Base-by-base conservation (phyloP, 805 yeast genomes). In the Barnettozyma botsteinii region DNA sequence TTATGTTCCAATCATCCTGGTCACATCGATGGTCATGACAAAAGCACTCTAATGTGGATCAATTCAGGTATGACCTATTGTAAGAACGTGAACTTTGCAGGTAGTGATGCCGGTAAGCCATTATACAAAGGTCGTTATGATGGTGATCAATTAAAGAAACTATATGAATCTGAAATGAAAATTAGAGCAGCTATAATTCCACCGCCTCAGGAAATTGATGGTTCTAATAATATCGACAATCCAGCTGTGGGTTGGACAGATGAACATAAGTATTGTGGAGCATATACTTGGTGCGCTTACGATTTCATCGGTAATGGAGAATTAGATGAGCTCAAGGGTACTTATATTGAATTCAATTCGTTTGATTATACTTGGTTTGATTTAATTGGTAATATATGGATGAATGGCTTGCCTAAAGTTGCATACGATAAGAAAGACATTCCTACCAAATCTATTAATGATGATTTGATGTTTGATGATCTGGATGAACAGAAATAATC, bases 21-120 rank as follows among this genome's bases (percentile, higher is more conserved):
- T 5, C 82, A 76, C 52, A 54, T 76, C 14, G 56, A 59, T 31
- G 76, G 71, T 38, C 63, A 59, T 30, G 77, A 73, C 51, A 52
- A 64, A 31, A 61, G 56, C 24, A 60, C 70, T 1, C 51, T 75
- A 13, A 14, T 42, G 8, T 42, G 46, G 46, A 42, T 42, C 33
- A 81, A 82, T 51, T 81, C 86, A 14, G 91, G 91, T 0, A 70
- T 80, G 55, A 65, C 69, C 35, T 73, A 68, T 36, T 82, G 88
- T 59, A 75, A 75, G 48, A 62, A 70, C 25, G 38, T 46, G 4
- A 43, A 50, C 9, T 52, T 62, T 22, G 71, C 68, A 1, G 49
- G 43, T 14, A 44, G 48, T 13, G 70, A 75, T 42, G 65, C 48
- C 33, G 57, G 59, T n/a, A 53, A 61, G 22, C 70, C 68, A 30